These are phyloP conservation scores for Trichoderma parareesei DNA, from an alignment of 495 filamentous ascomycete species.

Conservation along the genomic window DNA sequence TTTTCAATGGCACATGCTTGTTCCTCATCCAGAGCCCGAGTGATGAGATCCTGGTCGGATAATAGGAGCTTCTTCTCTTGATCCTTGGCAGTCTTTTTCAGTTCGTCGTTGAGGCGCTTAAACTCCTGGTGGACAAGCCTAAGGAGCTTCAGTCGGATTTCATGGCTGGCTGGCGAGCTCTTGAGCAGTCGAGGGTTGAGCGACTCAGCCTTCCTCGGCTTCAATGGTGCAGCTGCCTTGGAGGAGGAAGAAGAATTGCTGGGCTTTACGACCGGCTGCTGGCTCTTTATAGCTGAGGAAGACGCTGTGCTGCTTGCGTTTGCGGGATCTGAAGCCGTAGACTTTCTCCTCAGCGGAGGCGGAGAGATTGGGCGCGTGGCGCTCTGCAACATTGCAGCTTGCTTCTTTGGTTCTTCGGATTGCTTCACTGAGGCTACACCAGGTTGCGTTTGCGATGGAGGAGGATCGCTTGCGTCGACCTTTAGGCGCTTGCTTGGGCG, in stretches of 20 bases:
- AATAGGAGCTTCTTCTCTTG: conserved; percentile 43
- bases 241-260: not conserved
- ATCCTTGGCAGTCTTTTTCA: conserved; percentile 41
- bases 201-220: conserved; percentile 36
- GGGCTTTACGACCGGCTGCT: not conserved
- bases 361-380: conserved; percentile 24
- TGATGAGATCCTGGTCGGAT: conserved; percentile 61
- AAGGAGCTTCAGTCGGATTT: conserved; percentile 56
- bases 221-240: conserved; percentile 1
- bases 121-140: conserved; percentile 69
- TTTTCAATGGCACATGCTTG: conserved; percentile 62
- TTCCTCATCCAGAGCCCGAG: conserved; percentile 76
- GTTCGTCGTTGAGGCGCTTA: conserved; percentile 58
- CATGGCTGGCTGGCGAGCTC: conserved; percentile 62
- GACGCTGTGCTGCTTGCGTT: not conserved
- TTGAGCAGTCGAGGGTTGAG: conserved; percentile 77
- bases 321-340: conserved; percentile 5
- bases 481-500: conserved; percentile 26
- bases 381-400: conserved; percentile 12
- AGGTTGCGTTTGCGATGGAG: not conserved
- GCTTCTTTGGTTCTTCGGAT: conserved; percentile 9
- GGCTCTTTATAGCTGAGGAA: not conserved
- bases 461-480: conserved; percentile 12
- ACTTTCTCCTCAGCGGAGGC: conserved; percentile 26
- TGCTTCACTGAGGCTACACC: conserved; percentile 2